Evolutionary conservation across 1,284 basidiomycete species (phyloP).

Genomic region (Boletus semigastroideus): DNA sequence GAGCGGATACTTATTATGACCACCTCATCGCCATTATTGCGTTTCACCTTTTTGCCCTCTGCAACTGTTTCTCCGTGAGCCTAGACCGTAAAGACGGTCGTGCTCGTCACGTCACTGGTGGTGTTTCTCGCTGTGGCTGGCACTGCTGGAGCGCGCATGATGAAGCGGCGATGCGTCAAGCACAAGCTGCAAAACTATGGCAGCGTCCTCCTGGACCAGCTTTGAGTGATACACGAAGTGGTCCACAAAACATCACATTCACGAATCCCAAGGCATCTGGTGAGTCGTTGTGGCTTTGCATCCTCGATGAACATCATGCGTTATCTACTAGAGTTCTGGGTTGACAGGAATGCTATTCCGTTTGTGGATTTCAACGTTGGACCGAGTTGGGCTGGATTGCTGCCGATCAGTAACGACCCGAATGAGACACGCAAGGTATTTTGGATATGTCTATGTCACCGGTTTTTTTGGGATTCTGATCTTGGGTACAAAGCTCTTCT

Average conservation of each 20-base stretch:
- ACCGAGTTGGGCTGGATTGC: slow-evolving; percentile 70
- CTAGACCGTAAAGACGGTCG: slow-evolving; percentile 12
- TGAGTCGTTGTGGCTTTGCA: slow-evolving; percentile 27
- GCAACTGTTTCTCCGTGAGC: neutral
- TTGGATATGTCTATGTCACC: neutral
- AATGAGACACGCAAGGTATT: slow-evolving; percentile 67
- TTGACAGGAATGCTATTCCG: slow-evolving; percentile 64
- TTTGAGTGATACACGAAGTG: slow-evolving; percentile 5
- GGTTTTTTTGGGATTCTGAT: neutral
- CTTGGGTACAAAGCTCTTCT: slow-evolving; percentile 65
- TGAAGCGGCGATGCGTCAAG: slow-evolving; percentile 19
- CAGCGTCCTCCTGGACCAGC: slow-evolving; percentile 22
- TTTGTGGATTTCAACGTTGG: slow-evolving; percentile 72
- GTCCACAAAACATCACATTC: slow-evolving; percentile 68
- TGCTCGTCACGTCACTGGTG: slow-evolving; percentile 4
- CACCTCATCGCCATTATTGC: no score
- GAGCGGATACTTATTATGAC: no score
- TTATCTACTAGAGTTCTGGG: slow-evolving; percentile 58
- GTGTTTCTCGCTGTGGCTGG: slow-evolving; percentile 7
- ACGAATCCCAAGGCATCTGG: slow-evolving; percentile 63
- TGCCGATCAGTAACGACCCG: slow-evolving; percentile 61
- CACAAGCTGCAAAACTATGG: slow-evolving; percentile 41
- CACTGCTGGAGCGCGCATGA: slow-evolving; percentile 15
- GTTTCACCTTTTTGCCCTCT: no score
- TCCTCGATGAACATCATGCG: neutral